phyloP scores from a whole-genome alignment of 805 yeast genomes.

The Yarrowia divulgata region DNA sequence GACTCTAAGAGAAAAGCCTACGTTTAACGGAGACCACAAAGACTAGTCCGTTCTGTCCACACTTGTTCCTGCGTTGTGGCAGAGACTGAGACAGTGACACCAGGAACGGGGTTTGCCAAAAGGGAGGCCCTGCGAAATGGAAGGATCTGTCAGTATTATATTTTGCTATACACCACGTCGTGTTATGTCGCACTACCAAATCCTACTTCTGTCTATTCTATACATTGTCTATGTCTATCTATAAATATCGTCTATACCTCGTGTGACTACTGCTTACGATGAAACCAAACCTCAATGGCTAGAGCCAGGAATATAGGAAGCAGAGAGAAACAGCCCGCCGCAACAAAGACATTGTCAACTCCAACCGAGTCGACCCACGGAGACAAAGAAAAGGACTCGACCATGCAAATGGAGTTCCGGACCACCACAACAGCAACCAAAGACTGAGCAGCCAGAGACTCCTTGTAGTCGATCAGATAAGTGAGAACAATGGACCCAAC shows the following conservation, averaged over 20 bases:
- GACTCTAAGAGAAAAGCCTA: too few relatives aligned
- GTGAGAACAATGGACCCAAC: conserved; percentile 63
- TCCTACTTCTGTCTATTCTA: too few relatives aligned
- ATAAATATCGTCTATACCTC: neutral
- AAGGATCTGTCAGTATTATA: too few relatives aligned
- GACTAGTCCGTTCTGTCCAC: neutral
- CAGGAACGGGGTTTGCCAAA: too few relatives aligned
- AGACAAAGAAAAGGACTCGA: conserved; percentile 5
- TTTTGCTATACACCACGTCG: too few relatives aligned
- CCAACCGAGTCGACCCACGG: conserved; percentile 27
- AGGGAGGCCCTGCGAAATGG: too few relatives aligned
- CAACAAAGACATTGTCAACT: conserved; percentile 7
- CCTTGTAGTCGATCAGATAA: conserved; percentile 63
- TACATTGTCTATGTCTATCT: neutral
- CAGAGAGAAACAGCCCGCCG: conserved; percentile 5
- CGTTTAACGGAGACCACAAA: too few relatives aligned
- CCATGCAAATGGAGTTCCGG: conserved; percentile 57
- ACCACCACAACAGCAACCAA: conserved; percentile 64
- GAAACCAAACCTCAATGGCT: neutral
- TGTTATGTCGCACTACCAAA: too few relatives aligned
- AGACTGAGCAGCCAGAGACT: conserved; percentile 60
- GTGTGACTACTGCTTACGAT: too few relatives aligned
- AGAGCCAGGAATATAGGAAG: neutral
- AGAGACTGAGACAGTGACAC: neutral
- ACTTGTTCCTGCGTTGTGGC: neutral